A percentile compares a stretch with the other conserved stretches of the same genome.
phyloP scores from a whole-genome alignment of 371 early-diverging fungal genomes.

The Funneliformis caledonium region DNA sequence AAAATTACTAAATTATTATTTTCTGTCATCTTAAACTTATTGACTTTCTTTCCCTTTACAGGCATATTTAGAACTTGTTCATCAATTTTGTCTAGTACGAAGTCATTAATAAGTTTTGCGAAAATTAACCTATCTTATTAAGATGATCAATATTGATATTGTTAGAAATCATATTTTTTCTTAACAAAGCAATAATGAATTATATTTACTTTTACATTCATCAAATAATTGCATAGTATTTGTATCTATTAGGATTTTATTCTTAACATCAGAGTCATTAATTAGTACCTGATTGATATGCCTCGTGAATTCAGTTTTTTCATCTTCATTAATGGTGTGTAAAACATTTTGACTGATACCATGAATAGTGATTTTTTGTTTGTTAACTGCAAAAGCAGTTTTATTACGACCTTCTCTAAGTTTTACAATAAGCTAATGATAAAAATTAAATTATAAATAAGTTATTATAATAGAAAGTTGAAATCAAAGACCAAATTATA shows the following conservation, averaged over 20 bases:
- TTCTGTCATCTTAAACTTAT: slow-evolving; percentile 95
- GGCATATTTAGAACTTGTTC: slow-evolving; percentile 92
- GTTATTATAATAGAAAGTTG: background rate
- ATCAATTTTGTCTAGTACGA: slow-evolving; percentile 94
- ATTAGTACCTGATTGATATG: slow-evolving; percentile 91
- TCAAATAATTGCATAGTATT: slow-evolving; percentile 94
- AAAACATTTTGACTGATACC: slow-evolving; percentile 77
- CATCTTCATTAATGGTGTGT: slow-evolving; percentile 97
- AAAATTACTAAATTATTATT: slow-evolving; percentile 97
- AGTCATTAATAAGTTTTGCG: slow-evolving; percentile 95
- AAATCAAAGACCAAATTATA: background rate
- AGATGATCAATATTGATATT: background rate
- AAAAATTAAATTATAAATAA: slow-evolving; percentile 16
- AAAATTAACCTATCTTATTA: slow-evolving; percentile 87
- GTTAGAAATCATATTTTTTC: background rate
- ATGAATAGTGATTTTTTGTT: slow-evolving; percentile 84
- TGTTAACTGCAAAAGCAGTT: slow-evolving; percentile 64
- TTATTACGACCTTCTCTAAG: slow-evolving; percentile 68
- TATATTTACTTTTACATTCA: slow-evolving; percentile 74
- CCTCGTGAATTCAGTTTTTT: slow-evolving; percentile 90
- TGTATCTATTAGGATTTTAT: slow-evolving; percentile 89
- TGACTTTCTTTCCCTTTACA: slow-evolving; percentile 67
- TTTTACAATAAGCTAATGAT: slow-evolving; percentile 59
- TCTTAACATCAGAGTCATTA: slow-evolving; percentile 79
- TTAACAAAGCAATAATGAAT: background rate